Evolutionary conservation across 768 basidiomycete species (phyloP).

Genomic region (Russula vinacea): DNA sequence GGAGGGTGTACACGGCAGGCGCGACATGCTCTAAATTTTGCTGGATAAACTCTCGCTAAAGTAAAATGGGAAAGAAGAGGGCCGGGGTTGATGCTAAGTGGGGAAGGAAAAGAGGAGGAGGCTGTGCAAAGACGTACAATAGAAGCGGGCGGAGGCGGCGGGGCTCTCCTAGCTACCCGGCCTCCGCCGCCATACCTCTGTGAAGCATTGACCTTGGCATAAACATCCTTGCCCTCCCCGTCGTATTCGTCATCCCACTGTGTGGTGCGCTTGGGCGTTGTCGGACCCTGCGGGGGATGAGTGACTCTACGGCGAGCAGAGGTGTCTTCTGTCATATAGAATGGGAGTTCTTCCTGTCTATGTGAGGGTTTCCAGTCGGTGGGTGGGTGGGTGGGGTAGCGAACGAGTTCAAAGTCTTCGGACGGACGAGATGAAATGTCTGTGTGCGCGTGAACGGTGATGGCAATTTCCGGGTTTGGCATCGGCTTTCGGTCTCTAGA

Average conservation of each 20-base stretch:
- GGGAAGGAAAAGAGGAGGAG: neutral
- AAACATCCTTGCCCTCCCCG: slow-evolving; percentile 67
- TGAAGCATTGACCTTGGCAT: slow-evolving; percentile 43
- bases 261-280: slow-evolving; percentile 31
- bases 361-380: slow-evolving; percentile 31
- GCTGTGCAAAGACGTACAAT: slow-evolving; percentile 30
- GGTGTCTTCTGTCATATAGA: slow-evolving; percentile 52
- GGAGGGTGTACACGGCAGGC: slow-evolving; percentile 83
- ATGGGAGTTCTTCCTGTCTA: slow-evolving; percentile 46
- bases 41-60: slow-evolving; percentile 67
- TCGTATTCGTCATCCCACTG: slow-evolving; percentile 41
- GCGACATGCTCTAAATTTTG: slow-evolving; percentile 79
- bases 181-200: slow-evolving; percentile 48
- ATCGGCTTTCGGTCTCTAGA: slow-evolving; percentile 41
- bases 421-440: slow-evolving; percentile 50
- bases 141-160: slow-evolving; percentile 62
- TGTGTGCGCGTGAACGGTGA: slow-evolving; percentile 63
- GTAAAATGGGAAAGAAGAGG: neutral
- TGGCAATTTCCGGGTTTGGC: slow-evolving; percentile 62
- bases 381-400: slow-evolving; percentile 49
- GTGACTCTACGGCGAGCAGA: slow-evolving; percentile 46
- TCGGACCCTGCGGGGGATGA: slow-evolving; percentile 35
- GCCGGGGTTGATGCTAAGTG: neutral
- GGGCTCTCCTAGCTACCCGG: slow-evolving; percentile 47
- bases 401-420: slow-evolving; percentile 69